A percentile compares a stretch with the other conserved stretches of the same genome.
Evolutionary conservation across 2,329 filamentous ascomycete genomes (phyloP).

Genomic region (Grosmannia serpens): DNA sequence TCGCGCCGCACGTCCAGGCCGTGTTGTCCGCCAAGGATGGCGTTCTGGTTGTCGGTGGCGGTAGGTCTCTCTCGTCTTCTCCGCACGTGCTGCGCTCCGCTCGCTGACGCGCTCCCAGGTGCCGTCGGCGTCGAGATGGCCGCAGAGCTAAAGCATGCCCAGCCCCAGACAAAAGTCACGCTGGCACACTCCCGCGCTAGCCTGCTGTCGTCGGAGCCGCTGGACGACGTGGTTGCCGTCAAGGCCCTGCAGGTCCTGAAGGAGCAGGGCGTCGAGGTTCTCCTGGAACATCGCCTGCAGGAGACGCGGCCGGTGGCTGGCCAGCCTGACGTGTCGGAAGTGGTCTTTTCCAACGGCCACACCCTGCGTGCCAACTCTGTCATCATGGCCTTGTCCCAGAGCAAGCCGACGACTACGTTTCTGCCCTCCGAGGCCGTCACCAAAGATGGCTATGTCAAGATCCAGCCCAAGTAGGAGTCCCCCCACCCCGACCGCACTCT

Average conservation of each 20-base stretch:
- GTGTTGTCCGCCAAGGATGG: constrained; percentile 41
- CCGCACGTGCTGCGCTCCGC: not conserved
- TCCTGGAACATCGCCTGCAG: constrained; percentile 49
- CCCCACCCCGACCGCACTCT: not conserved
- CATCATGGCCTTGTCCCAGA: constrained; percentile 57
- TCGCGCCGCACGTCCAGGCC: constrained; percentile 44
- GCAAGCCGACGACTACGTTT: constrained; percentile 49
- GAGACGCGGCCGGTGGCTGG: constrained; percentile 33
- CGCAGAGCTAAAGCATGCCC: constrained; percentile 58
- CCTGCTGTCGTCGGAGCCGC: constrained; percentile 60
- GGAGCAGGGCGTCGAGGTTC: constrained; percentile 52
- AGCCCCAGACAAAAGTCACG: constrained; percentile 55
- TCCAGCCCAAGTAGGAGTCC: constrained; percentile 43
- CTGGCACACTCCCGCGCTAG: constrained; percentile 61
- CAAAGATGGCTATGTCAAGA: constrained; percentile 53
- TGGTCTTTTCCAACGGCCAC: constrained; percentile 50
- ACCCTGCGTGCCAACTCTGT: constrained; percentile 52
- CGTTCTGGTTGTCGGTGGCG: constrained; percentile 64
- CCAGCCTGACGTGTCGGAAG: constrained; percentile 25
- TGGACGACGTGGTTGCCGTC: constrained; percentile 59
- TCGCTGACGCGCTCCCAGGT: not conserved
- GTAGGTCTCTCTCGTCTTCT: constrained; percentile 9
- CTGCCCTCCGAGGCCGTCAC: constrained; percentile 48
- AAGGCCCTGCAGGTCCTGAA: constrained; percentile 44
- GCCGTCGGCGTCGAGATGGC: constrained; percentile 40